Base-by-base conservation (phyloP, 306 rosid genomes). In the Inga oerstediana region DNA sequence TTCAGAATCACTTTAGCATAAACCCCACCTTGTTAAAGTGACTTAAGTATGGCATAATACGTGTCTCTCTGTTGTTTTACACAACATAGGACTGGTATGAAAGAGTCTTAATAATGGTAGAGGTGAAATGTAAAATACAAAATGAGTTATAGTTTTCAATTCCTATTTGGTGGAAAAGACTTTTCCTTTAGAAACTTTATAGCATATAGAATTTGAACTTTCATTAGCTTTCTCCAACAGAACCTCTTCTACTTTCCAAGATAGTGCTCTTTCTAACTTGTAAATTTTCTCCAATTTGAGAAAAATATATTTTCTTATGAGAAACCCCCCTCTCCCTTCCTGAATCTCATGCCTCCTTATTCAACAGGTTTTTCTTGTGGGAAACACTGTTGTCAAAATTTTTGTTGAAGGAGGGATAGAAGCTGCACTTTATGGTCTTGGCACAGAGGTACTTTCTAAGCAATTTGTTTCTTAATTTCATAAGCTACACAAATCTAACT, bases 341-440 rank as follows among this genome's bases (percentile, higher is more conserved):
- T 48, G 45, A 27, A 5, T 27, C 43, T 74, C 32, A 82, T 77
- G 32, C 79, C 77, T 86, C 79, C 70, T 54, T 77, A 79, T 68
- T 79, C 65, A 78, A 85, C 83, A 94, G 99, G 99, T 96, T 74
- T 96, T 88, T 89, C 92, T 96, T 61, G 87, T 91, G 82, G 88
- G 88, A 16, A 79, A 91, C 82, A 71, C 70, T 45, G 98, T 91
- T 52, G 83, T 96, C 48, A 96, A 96, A 84, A 89, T 96, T 71
- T 92, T 90, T 86, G 98, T 90, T 58, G 98, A 96, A 92, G 95
- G 81, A 75, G 98, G 99, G 80, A 85, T 90, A 82, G 99, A 94
- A 90, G 89, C 93, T 74, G 89, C 97, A 34, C 83, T 96, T 49
- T 92, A 94, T 88, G 85, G 97, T 85, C 87, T 96, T 44, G 98